Base-by-base conservation (phyloP, 2,329 filamentous ascomycete genomes). In the Colletotrichum chrysophilum region DNA sequence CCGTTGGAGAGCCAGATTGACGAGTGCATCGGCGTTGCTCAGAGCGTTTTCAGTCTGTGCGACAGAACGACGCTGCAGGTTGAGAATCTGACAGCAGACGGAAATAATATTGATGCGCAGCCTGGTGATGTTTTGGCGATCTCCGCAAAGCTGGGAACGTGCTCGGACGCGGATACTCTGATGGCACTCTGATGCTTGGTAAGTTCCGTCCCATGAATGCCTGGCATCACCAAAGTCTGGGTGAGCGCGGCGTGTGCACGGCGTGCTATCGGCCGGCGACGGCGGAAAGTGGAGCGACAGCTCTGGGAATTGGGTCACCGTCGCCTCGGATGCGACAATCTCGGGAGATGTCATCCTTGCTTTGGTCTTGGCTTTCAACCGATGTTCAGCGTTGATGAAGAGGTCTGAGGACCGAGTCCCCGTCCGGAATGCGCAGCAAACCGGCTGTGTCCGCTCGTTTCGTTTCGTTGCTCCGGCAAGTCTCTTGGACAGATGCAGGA, bases 391-490 rank as follows among this genome's bases (percentile, higher is more conserved):
- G n/a, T 71, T 73, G 48, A 61, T 73, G 58, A 62, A 75, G 72
- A 74, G 69, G 73, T 67, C 69, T 64, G 55, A 72, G 73, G 34
- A 61, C 69, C 30, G 62, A 61, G 69, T 52, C 62, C 55, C 69
- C 52, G 62, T 58, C 30, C 43, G 69, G 38, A 75, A 75, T 64
- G 69, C 60, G 69, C 69, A 55, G 48, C 52, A 71, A 66, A 64
- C 38, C 69, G 62, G 56, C 62, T 13, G 24, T 64, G 72, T n/a
- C 62, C 69, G 72, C 69, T 72, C 72, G 72, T 75, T 75, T 75
- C 72, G 72, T 75, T 75, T 75, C 72, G 52, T 72, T 43, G 56
- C 62, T 72, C 69, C 69, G 62, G 30, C 62, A 62, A 61, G 64
- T n/a, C 61, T 48, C 24, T 21, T 62, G 38, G 52, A 61, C 26